A percentile compares a stretch with the other conserved stretches of the same genome.
phyloP scores from a whole-genome alignment of 371 early-diverging fungal species.

The Sporodiniella umbellata region DNA sequence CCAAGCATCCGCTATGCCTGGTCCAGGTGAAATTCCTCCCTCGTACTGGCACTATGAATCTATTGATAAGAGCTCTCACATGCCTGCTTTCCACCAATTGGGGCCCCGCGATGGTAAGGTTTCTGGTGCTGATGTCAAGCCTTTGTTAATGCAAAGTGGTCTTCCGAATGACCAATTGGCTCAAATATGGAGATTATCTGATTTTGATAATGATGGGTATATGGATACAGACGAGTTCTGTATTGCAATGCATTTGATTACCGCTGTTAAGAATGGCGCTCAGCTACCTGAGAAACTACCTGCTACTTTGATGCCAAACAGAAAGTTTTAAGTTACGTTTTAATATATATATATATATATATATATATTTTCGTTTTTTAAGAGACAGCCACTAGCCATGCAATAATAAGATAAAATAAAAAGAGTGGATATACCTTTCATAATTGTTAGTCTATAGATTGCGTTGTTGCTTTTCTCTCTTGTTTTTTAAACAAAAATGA shows the following conservation, averaged over 20 bases:
- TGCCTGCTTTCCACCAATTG: conserved; percentile 45
- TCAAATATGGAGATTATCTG: conserved; percentile 68
- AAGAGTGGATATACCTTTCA: conserved; percentile 76
- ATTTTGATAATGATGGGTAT: conserved; percentile 70
- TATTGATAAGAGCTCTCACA: conserved; percentile 46
- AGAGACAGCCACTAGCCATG: conserved; percentile 86
- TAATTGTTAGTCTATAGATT: background rate
- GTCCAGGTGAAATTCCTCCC: conserved; percentile 45
- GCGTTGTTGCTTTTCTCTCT: background rate
- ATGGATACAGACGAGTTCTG: conserved; percentile 69
- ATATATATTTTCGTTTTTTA: no score
- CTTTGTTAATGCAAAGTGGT: conserved; percentile 60
- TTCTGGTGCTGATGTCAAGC: conserved; percentile 54
- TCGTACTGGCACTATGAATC: conserved; percentile 59
- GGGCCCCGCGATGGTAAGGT: conserved; percentile 63
- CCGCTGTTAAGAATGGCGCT: conserved; percentile 51
- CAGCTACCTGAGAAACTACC: conserved; percentile 55
- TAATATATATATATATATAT: no score
- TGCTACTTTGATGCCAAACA: conserved; percentile 42
- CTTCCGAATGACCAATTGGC: conserved; percentile 57
- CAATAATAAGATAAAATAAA: conserved; percentile 89
- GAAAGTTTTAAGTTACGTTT: conserved; percentile 27
- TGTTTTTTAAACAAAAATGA: background rate
- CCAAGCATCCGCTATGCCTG: conserved; percentile 20
- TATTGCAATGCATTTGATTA: conserved; percentile 64